phyloP scores from a whole-genome alignment of 1,284 basidiomycete species.

The Ustilago nuda region DNA sequence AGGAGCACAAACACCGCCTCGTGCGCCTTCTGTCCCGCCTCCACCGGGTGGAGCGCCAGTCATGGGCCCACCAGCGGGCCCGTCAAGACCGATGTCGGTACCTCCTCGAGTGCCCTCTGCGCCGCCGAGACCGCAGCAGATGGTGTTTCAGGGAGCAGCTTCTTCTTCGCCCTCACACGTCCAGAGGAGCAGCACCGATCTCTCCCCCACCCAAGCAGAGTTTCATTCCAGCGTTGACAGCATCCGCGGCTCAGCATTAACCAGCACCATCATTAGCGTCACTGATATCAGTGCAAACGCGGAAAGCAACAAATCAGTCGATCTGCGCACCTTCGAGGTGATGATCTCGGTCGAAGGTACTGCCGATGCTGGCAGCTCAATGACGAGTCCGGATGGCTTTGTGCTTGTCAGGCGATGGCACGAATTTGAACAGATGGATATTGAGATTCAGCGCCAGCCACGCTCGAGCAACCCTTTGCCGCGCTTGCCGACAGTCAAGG shows the following conservation, averaged over 20 bases:
- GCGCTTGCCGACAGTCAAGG: constrained; percentile 46
- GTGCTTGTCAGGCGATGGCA: constrained; percentile 62
- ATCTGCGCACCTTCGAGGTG: constrained; percentile 56
- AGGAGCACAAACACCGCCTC: constrained; percentile 35
- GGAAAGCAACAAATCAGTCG: constrained; percentile 48
- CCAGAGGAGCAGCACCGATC: constrained; percentile 15
- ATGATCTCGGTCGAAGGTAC: constrained; percentile 64
- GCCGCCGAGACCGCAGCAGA: constrained; percentile 32
- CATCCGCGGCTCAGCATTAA: background rate
- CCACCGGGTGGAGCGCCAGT: constrained; percentile 11
- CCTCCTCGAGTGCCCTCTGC: constrained; percentile 43
- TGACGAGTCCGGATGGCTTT: constrained; percentile 55
- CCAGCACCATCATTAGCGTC: constrained; percentile 33
- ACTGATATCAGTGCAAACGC: constrained; percentile 62
- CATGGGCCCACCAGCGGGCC: constrained; percentile 43
- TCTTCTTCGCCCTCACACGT: background rate
- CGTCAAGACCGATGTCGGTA: constrained; percentile 44
- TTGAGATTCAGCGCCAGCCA: constrained; percentile 54
- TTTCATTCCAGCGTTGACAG: constrained; percentile 14
- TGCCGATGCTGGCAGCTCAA: constrained; percentile 12
- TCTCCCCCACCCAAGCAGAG: background rate
- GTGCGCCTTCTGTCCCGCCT: constrained; percentile 42
- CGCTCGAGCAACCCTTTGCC: constrained; percentile 44
- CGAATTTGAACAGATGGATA: constrained; percentile 63
- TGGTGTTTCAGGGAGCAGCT: constrained; percentile 18